Base-by-base conservation (phyloP, 805 yeast genomes). In the Candida parachauliodes region DNA sequence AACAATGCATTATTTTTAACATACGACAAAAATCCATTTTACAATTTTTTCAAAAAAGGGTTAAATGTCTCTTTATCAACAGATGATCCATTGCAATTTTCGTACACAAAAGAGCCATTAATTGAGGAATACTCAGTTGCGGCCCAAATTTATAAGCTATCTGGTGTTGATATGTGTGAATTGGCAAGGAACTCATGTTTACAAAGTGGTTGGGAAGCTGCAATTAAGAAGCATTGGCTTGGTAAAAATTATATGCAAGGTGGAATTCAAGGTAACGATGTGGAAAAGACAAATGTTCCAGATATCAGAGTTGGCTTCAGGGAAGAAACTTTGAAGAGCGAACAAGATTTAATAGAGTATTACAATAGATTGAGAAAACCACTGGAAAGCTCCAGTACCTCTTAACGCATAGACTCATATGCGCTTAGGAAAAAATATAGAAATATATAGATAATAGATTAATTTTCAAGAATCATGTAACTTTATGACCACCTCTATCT, bases 41-140 rank as follows among this genome's bases (percentile, higher is more conserved):
- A 83, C 45, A 72, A 77, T 46, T 93, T 88, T 59, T 94, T 91
- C 74, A 84, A 83, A 54, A 80, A 93, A 55, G 99, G 99, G 2
- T 69, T 93, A 57, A 91, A 91, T 53, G 96, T 93, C 27, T 88
- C 97, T 0, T 68, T 93, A 39, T 89, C 97, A 0, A 88, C 98
- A 0, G 99, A 93, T 62, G 99, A 93, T 67, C 99, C 99, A 5
- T 71, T 93, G 36, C 99, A 94, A 64, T 93, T 93, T 57, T 85
- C 97, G 0, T 93, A 88, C 65, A 93, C 99, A 22, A 80, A 94
- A 54, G 99, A 93, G 56, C 98, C 99, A 11, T 72, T 93, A 53
- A 93, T 93, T 49, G 98, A 93, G 60, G 98, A 93, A 61, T 93
- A 89, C 59, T 87, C 96, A 2, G 98, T 93, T 21, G 98, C 98